Percentiles rank a stretch among this genome's conserved stretches.
Evolutionary conservation across 2,329 filamentous ascomycete genomes (phyloP).

Genomic region (Lasiodiplodia theobromae): DNA sequence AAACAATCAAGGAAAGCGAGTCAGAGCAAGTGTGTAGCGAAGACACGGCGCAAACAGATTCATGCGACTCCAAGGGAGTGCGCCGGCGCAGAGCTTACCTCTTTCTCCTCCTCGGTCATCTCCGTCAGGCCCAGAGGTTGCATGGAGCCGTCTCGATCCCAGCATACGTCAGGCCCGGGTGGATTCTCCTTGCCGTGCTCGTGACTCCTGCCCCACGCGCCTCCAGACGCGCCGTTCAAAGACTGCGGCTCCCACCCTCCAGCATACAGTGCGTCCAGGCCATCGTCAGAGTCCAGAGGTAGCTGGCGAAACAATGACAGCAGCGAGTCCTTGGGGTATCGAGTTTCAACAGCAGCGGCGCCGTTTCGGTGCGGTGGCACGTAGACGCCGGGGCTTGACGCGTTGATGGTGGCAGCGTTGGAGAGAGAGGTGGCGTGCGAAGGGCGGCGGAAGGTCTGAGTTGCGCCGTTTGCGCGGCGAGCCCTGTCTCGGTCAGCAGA

Average conservation of each 20-base stretch:
- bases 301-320: slow-evolving; percentile 74
- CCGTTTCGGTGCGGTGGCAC: slow-evolving; percentile 70
- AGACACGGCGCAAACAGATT: not conserved
- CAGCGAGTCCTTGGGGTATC: slow-evolving; percentile 82
- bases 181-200: slow-evolving; percentile 74
- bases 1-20: not conserved
- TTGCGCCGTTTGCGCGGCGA: slow-evolving; percentile 70
- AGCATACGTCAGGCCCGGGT: slow-evolving; percentile 89
- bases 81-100: slow-evolving; percentile 53
- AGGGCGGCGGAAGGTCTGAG: slow-evolving; percentile 70
- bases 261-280: slow-evolving; percentile 73
- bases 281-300: slow-evolving; percentile 61
- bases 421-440: slow-evolving; percentile 65
- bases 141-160: slow-evolving; percentile 76
- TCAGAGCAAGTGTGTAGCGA: not conserved
- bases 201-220: slow-evolving; percentile 77
- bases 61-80: not conserved
- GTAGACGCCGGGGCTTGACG: slow-evolving; percentile 58
- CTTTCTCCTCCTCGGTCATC: slow-evolving; percentile 72
- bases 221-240: slow-evolving; percentile 65
- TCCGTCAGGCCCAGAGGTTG: slow-evolving; percentile 76
- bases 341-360: slow-evolving; percentile 58
- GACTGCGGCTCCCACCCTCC: slow-evolving; percentile 80
- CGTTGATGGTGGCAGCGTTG: slow-evolving; percentile 41
- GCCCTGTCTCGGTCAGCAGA: slow-evolving; percentile 54